Evolutionary conservation across 2,329 filamentous ascomycete species (phyloP), one percentile per base, ranked within the genome.

Genomic region (Orbilia blumenaviensis): DNA sequence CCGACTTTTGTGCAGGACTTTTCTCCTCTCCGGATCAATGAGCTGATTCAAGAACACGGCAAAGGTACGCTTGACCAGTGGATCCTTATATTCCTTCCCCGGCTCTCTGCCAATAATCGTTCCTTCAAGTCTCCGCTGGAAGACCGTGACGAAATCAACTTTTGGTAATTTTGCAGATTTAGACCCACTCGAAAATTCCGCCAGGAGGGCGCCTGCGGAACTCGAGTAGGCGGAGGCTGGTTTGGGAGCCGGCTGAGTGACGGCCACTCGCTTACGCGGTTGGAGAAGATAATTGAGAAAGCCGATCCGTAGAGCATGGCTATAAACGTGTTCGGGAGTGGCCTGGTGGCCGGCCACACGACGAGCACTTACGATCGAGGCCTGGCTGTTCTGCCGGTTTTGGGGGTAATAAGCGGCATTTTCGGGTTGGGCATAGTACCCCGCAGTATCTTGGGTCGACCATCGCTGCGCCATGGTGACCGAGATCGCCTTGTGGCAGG

Each of bases 271-370:
- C 81, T 92, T 88, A 81, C 93, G 92, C 78, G 95, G 94, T 82
- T 97, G 93, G 62, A 99, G 88, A 48, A 98, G 89, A 83, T 99
- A 96, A 83, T 94, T 88, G 72, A 99, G 91, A 83, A 93, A 97
- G 79, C 94, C 94, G 79, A 92, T 90, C 78, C 95, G 91, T 66
- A 99, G 89, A 80, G 94, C 93, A 84, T 93, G 97, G 78, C 90
- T 91, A 84, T 96, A 97, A 81, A 93, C 94, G 84, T 97, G 93
- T 80, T 96, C 91, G 82, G 86, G 81, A 78, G 80, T 61, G 50
- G 72, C 72, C 41, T 76, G 72, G 60, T 54, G 63, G 50, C 72
- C 72, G 16, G 72, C 84, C 76, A 86, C 81, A 14, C 83, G 82
- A 60, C 84, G 84, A 66, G 83, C 83, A 66, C 84, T 83, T 56